Conservation (phyloP, 139 green algal genomes). For the Astrephomene gubernaculifera region DNA sequence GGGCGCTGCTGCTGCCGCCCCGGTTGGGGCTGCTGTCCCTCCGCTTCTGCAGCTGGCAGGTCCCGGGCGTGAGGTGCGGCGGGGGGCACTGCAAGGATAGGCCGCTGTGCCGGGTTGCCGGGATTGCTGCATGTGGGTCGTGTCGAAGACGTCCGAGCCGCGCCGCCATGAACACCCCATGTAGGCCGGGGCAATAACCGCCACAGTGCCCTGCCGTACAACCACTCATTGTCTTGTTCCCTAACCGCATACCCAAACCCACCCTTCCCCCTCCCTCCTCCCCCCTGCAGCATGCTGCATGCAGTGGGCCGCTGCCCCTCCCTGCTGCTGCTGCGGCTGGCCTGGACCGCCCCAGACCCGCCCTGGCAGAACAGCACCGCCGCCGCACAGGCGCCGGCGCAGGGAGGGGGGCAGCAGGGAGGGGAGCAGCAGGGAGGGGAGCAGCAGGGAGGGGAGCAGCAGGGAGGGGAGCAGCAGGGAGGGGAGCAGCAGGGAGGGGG, state of each 20-base stretch:
- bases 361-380: neutral
- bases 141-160: neutral
- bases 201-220: neutral
- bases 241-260: neutral
- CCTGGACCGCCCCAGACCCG: neutral
- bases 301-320: neutral
- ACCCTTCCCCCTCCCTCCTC: neutral
- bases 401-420: neutral
- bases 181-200: neutral
- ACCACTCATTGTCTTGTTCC: neutral
- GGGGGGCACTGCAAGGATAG: neutral
- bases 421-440: neutral
- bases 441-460: too few species aligned
- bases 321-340: constrained; percentile 29
- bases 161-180: neutral
- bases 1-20: neutral
- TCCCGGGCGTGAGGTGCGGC: constrained; percentile 8
- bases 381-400: neutral
- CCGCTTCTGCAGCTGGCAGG: constrained; percentile 21
- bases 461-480: neutral
- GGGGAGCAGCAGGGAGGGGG: neutral
- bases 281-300: neutral
- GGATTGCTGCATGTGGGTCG: neutral
- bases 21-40: constrained; percentile 20
- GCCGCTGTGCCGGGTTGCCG: neutral